phyloP scores from a whole-genome alignment of 2,329 filamentous ascomycete species.

The Mariannaea elegans region DNA sequence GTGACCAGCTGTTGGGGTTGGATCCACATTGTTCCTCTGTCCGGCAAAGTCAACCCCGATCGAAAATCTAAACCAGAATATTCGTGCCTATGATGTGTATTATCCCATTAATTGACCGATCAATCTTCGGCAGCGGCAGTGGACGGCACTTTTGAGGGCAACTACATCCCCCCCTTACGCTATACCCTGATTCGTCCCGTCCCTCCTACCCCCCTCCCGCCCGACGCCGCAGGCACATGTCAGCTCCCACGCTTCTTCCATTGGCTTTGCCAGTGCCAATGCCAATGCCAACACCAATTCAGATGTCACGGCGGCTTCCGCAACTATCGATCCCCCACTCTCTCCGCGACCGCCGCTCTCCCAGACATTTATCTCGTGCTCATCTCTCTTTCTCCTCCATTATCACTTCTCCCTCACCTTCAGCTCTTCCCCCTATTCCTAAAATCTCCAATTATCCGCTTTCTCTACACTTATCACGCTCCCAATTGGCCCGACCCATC shows the following conservation, averaged over 20 bases:
- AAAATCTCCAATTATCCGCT: slow-evolving; percentile 5
- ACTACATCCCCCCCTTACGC: background rate
- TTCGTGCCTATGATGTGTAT: no score
- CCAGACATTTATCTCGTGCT: slow-evolving; percentile 34
- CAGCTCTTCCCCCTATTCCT: slow-evolving; percentile 8
- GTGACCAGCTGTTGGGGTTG: slow-evolving; percentile 41
- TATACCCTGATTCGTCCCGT: slow-evolving; percentile 21
- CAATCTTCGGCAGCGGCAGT: slow-evolving; percentile 27
- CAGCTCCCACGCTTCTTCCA: slow-evolving; percentile 21
- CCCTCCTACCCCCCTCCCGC: slow-evolving; percentile 33
- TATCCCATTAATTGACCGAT: slow-evolving; percentile 29
- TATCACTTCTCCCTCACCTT: slow-evolving; percentile 1
- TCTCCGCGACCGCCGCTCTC: slow-evolving; percentile 11
- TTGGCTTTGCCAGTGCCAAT: slow-evolving; percentile 10
- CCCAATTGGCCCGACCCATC: background rate
- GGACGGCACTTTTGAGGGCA: slow-evolving; percentile 14
- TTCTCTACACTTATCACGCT: background rate
- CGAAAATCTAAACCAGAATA: slow-evolving; percentile 35
- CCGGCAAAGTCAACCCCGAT: slow-evolving; percentile 28
- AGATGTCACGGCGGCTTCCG: slow-evolving; percentile 1
- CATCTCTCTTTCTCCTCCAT: slow-evolving; percentile 23
- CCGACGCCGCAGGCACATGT: slow-evolving; percentile 37
- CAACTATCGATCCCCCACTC: slow-evolving; percentile 31
- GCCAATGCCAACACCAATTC: background rate
- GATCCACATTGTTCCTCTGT: slow-evolving; percentile 26